A percentile compares a stretch with the other conserved stretches of the same genome.
These are phyloP conservation scores for Mortierella claussenii DNA, from an alignment of 192 early-diverging fungal genomes.

Conservation along the genomic window DNA sequence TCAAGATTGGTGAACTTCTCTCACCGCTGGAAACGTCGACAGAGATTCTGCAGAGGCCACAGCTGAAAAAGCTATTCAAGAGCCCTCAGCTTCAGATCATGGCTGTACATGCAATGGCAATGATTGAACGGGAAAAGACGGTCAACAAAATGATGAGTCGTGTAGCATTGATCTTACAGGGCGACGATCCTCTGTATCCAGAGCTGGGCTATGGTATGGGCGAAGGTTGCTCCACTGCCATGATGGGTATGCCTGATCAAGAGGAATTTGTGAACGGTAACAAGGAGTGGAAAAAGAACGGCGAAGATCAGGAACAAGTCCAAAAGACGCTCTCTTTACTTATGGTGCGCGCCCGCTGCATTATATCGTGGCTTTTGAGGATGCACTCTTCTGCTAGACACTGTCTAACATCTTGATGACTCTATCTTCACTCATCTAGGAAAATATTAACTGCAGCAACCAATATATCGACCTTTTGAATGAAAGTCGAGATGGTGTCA, in stretches of 20 bases:
- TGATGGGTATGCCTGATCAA: constrained; percentile 39
- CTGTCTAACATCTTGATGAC: too few species aligned
- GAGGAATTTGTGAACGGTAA: constrained; percentile 27
- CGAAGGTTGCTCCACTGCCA: constrained; percentile 36
- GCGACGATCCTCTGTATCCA: constrained; percentile 71
- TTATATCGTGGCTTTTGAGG: too few species aligned
- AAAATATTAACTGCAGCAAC: constrained; percentile 68
- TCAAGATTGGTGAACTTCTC: constrained; percentile 69
- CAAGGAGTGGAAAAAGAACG: constrained; percentile 45
- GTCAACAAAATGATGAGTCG: constrained; percentile 68
- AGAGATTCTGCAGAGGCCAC: constrained; percentile 59
- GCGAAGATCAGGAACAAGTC: constrained; percentile 40
- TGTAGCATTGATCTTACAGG: constrained; percentile 62
- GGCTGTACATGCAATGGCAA: constrained; percentile 65
- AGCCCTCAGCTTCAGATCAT: constrained; percentile 64
- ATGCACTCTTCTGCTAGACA: too few species aligned
- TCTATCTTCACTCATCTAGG: constrained; percentile 50
- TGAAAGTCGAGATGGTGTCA: constrained; percentile 61
- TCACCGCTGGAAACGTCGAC: constrained; percentile 64
- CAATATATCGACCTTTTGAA: constrained; percentile 66
- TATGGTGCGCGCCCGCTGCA: too few species aligned
- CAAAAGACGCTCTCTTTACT: constrained; percentile 41
- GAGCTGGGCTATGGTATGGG: constrained; percentile 63
- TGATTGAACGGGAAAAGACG: constrained; percentile 72
- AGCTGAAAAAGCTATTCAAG: constrained; percentile 64